These are phyloP conservation scores for Dictyostelium purpureum DNA, from an alignment of 78 protist genomes.

Conservation along the genomic window DNA sequence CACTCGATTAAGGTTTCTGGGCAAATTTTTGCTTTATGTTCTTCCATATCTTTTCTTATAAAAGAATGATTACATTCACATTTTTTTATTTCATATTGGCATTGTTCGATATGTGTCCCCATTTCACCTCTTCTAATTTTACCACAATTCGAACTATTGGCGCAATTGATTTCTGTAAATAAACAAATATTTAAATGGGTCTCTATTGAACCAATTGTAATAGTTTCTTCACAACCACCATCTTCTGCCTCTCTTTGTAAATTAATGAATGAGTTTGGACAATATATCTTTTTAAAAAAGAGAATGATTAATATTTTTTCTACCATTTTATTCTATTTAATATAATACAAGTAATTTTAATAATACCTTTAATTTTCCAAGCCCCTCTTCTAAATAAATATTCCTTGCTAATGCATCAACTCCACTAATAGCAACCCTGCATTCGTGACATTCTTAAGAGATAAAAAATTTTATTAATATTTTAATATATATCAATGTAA, in stretches of 20 bases:
- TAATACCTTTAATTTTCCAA: slow-evolving; percentile 1
- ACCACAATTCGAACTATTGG: not conserved
- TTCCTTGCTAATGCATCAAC: not conserved
- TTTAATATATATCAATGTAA: too few relatives aligned
- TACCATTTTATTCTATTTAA: too few relatives aligned
- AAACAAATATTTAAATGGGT: slow-evolving; percentile 1
- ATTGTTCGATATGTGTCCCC: too few relatives aligned
- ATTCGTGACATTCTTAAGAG: not conserved
- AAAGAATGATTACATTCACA: too few relatives aligned
- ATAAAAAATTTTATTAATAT: too few relatives aligned
- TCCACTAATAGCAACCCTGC: not conserved
- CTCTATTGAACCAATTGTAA: not conserved
- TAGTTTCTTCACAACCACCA: not conserved
- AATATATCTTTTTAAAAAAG: too few relatives aligned
- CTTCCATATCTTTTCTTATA: not conserved
- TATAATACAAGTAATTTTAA: too few relatives aligned
- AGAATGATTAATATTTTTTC: too few relatives aligned
- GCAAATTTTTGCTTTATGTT: not conserved
- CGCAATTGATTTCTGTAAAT: not conserved
- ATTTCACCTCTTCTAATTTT: not conserved
- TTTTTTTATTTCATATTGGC: too few relatives aligned
- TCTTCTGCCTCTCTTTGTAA: not conserved
- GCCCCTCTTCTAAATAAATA: not conserved
- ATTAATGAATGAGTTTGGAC: not conserved
- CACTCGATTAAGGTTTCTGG: not conserved